Base-by-base conservation (phyloP, 768 basidiomycete genomes). In the Serendipita indica region DNA sequence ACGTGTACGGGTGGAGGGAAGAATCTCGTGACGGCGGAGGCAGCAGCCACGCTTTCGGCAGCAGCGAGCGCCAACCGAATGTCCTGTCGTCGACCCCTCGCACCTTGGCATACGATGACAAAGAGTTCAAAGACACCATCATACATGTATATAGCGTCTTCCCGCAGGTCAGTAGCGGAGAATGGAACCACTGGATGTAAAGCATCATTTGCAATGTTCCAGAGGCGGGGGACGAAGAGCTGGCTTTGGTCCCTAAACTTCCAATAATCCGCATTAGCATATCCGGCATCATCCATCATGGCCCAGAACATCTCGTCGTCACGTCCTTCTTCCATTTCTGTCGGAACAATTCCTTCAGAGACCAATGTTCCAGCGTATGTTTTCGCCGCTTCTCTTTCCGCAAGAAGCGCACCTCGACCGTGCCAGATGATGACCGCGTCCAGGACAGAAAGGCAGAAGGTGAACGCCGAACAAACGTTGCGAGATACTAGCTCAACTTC, bases 261-360 rank as follows among this genome's bases (percentile, higher is more conserved):
- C 89, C 89, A 91, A 67, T 89, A 84, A 63, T 89, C 80, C 1
- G 89, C 89, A 39, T 77, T 81, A 2, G 86, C 86, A 66, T 82
- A 89, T 1, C 77, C 77, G 1, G 80, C 75, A 22, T 86, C 79
- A n/a, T 88, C 88, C 2, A 90, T 73, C 34, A 86, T 77, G 79
- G 86, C 82, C 85, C 89, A 89, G 66, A 91, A 89, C 78, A 89
- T 81, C 60, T 88, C 84, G 58, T 88, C 83, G 14, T 74, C 72
- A 22, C 69, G 65, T 37, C 83, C 82, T 57, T 75, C 75, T 63
- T 79, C 77, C n/a, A 79, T 79, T 64, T 90, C 86, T 4, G 49
- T 10, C 5, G n/a, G 20, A 4, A 77, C 69, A 18, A 82, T 54
- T 3, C 70, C 67, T 46, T 69, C 70, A 18, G 67, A 63, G 0